Conservation (phyloP, 495 filamentous ascomycete genomes). For the Astrothelium subdiscretum region DNA sequence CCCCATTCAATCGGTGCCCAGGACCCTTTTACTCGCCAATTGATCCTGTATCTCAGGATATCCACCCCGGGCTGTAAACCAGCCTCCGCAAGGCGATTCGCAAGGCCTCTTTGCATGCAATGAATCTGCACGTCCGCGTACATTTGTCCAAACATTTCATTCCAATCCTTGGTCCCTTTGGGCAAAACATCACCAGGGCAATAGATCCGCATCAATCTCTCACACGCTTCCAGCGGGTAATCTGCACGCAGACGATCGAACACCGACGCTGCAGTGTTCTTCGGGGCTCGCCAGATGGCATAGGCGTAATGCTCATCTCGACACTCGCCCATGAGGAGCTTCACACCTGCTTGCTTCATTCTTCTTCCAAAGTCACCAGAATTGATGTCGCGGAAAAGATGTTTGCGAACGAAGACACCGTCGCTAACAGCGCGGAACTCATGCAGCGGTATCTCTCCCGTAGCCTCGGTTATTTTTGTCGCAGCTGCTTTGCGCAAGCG, state of each 20-base stretch:
- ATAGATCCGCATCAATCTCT: conserved; percentile 34
- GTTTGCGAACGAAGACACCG: conserved; percentile 33
- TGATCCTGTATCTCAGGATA: conserved; percentile 15
- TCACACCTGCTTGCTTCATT: conserved; percentile 34
- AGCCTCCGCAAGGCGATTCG: conserved; percentile 15
- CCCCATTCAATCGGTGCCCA: conserved; percentile 38
- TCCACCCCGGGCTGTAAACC: conserved; percentile 16
- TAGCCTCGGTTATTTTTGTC: conserved; percentile 32
- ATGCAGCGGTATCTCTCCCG: conserved; percentile 30
- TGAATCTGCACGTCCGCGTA: conserved; percentile 49
- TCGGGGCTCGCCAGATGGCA: conserved; percentile 31
- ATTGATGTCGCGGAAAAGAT: conserved; percentile 38
- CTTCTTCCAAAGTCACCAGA: conserved; percentile 35
- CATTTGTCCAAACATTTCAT: conserved; percentile 42
- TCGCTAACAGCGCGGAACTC: conserved; percentile 47
- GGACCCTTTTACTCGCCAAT: conserved; percentile 27
- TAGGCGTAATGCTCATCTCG: conserved; percentile 44
- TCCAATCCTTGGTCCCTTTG: conserved; percentile 32
- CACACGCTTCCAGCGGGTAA: conserved; percentile 36
- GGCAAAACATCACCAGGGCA: conserved; percentile 26
- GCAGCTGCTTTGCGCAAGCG: conserved; percentile 33
- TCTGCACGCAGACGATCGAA: conserved; percentile 40
- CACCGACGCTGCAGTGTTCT: conserved; percentile 22
- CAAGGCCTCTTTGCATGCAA: conserved; percentile 25
- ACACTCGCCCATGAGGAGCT: conserved; percentile 44